Conservation (phyloP, 306 rosid genomes). For the Dryas octopetala region DNA sequence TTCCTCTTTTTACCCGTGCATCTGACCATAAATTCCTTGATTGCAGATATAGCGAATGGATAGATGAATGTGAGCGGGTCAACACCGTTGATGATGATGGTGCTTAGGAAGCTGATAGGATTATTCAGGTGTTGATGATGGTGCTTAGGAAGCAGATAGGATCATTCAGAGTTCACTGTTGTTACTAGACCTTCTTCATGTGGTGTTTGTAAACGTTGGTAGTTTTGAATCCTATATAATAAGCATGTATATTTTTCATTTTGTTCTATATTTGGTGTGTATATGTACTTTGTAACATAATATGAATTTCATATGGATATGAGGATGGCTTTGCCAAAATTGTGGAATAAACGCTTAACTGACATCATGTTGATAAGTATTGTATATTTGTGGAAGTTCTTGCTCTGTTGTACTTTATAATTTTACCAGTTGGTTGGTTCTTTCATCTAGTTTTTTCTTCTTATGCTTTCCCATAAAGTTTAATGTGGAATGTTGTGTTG, state of each 20-base stretch:
- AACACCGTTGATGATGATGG: constrained; percentile 76
- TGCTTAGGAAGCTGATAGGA: constrained; percentile 30
- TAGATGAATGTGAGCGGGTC: constrained; percentile 90
- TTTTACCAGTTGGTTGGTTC: no score
- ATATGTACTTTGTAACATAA: not conserved
- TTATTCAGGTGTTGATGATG: constrained; percentile 50
- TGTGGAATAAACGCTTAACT: constrained; percentile 1
- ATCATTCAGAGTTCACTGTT: not conserved
- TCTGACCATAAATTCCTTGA: constrained; percentile 1
- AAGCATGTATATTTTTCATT: not conserved
- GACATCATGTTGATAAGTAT: not conserved
- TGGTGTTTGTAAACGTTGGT: not conserved
- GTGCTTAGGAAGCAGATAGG: constrained; percentile 35
- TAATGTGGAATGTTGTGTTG: no score
- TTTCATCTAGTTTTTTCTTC: not conserved
- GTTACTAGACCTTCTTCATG: not conserved
- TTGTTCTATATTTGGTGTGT: not conserved
- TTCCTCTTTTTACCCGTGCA: not conserved
- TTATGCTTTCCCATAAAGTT: not conserved
- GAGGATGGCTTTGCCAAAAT: not conserved
- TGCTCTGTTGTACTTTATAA: not conserved
- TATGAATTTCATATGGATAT: not conserved
- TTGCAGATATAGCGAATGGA: constrained; percentile 95
- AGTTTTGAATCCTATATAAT: not conserved
- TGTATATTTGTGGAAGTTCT: not conserved